These are phyloP conservation scores for Artemisia tridentata DNA, from an alignment of 129 eudicot species.

Conservation along the genomic window DNA sequence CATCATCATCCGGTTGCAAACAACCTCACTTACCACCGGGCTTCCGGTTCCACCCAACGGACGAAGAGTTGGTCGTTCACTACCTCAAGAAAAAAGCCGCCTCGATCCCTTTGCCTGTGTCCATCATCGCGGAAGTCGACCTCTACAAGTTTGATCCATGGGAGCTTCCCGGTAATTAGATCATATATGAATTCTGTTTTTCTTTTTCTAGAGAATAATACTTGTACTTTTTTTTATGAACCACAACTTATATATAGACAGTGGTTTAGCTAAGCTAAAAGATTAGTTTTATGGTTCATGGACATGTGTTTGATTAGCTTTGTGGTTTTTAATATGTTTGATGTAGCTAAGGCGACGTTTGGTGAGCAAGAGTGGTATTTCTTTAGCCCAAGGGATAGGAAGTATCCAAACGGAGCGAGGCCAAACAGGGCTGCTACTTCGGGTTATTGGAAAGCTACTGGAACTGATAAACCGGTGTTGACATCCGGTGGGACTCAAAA, in stretches of 20 bases:
- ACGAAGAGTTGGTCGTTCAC: constrained; percentile 87
- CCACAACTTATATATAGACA: too few species aligned
- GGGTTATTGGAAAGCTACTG: constrained; percentile 92
- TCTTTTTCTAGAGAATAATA: too few species aligned
- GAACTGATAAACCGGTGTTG: constrained; percentile 85
- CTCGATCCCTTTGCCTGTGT: constrained; percentile 71
- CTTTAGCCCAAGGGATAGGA: constrained; percentile 86
- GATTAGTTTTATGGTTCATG: neutral
- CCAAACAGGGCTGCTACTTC: constrained; percentile 91
- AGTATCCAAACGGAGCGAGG: constrained; percentile 89
- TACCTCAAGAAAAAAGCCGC: constrained; percentile 82
- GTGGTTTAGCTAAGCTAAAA: neutral
- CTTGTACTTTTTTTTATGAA: too few species aligned
- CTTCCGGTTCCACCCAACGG: constrained; percentile 91
- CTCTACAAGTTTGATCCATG: constrained; percentile 90
- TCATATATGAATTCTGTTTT: neutral
- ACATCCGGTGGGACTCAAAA: constrained; percentile 75
- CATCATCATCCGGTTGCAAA: constrained; percentile 61
- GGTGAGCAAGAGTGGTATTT: constrained; percentile 97
- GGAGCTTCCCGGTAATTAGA: constrained; percentile 84
- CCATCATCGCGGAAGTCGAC: constrained; percentile 88
- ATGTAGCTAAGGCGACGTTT: constrained; percentile 77
- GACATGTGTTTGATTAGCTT: neutral
- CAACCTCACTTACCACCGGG: constrained; percentile 93
- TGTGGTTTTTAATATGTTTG: neutral